Percentiles rank a stretch among this genome's conserved stretches.
Conservation (phyloP, 768 basidiomycete genomes). For the Rickenella mellea region DNA sequence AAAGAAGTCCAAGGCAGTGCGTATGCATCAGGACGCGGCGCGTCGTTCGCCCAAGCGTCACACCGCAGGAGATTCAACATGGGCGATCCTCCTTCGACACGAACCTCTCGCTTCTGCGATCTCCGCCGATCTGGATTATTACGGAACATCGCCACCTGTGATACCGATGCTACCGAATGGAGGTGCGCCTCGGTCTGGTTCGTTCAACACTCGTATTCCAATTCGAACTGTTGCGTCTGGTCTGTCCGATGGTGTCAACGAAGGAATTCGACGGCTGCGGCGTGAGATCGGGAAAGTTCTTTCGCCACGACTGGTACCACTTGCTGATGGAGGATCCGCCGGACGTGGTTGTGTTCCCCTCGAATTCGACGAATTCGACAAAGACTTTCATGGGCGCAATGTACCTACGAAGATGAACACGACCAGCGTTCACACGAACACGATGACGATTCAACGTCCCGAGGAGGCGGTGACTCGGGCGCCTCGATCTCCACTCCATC, state of each 20-base stretch:
- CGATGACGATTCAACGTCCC: constrained; percentile 9
- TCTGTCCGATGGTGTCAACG: constrained; percentile 46
- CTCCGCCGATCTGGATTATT: constrained; percentile 46
- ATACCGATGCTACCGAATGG: constrained; percentile 84
- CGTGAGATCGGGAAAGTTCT: constrained; percentile 46
- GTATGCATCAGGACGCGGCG: constrained; percentile 27
- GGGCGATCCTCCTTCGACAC: constrained; percentile 59
- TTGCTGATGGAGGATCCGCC: constrained; percentile 12
- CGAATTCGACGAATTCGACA: constrained; percentile 61
- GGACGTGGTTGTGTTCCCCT: constrained; percentile 30
- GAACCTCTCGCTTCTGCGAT: constrained; percentile 74
- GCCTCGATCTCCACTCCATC: constrained; percentile 31
- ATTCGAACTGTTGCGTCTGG: constrained; percentile 44
- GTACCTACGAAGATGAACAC: neutral
- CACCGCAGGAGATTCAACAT: constrained; percentile 32
- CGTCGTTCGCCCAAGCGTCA: constrained; percentile 40
- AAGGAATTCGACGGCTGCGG: constrained; percentile 48
- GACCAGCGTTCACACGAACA: constrained; percentile 10
- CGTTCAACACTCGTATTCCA: constrained; percentile 40
- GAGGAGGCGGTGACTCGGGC: too few species aligned
- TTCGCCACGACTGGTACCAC: constrained; percentile 28
- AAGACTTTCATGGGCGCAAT: too few species aligned
- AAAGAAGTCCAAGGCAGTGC: constrained; percentile 61
- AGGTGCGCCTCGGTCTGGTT: constrained; percentile 25
- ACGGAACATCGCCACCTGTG: constrained; percentile 28